Evolutionary conservation across 192 early-diverging fungal genomes (phyloP), one percentile per base, ranked within the genome.

Genomic region (Dissophora globulifera): DNA sequence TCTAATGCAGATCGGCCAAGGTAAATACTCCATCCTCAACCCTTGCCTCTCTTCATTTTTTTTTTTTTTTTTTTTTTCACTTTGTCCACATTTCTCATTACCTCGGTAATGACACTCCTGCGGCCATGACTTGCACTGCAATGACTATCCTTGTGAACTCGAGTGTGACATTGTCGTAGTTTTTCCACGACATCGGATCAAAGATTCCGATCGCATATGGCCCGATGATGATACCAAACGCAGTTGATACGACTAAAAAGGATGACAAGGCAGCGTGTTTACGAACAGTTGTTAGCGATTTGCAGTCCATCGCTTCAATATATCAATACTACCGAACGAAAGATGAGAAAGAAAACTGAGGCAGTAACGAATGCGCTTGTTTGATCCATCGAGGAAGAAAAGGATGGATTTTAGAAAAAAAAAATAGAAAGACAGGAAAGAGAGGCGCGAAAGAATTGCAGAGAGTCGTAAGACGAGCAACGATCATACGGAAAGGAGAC

Each of bases 121-220:
- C 93, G 4, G 91, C 88, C 90, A 96, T 94, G 29, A 93, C 89
- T 65, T 94, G 91, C 56, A 97, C 87, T 1, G 89, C 91, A 68
- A 97, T 87, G 10, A 91, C 85, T 25, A 94, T 81, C 45, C 91
- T 87, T 10, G 87, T 80, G 31, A 94, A 91, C 71, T 92, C 87
- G 26, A 87, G 79, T 0, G 88, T 90, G 0, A 92, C 58, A 12
- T 67, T 64, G 15, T 80, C 58, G 55, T 80, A 52, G 57, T 84
- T 48, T 13, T 48, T 38, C 78, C 81, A 67, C n/a, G 59, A 52
- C 20, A 50, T 50, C 1, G 87, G 90, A 67, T 95, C 70, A 32
- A 95, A 66, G 58, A 90, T 78, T 33, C 90, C 86, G 22, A 89
- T 76, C 38, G 80, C 89, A 30, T 83, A 60, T 0, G 94, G 93